These are phyloP conservation scores for Sistotremastrum niveocremeum DNA, from an alignment of 768 basidiomycete species.

Conservation along the genomic window DNA sequence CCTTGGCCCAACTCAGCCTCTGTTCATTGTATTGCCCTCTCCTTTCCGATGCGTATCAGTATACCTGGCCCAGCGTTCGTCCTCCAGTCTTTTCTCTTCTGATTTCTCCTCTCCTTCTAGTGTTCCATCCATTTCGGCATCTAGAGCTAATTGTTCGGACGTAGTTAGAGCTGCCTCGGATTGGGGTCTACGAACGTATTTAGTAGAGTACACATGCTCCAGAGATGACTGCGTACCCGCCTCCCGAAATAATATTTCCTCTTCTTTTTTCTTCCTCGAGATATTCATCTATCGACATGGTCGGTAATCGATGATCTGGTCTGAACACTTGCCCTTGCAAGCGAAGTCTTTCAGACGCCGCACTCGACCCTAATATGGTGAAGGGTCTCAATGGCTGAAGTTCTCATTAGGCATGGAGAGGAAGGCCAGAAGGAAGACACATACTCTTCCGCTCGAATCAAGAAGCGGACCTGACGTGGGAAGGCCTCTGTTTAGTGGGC, in stretches of 20 bases:
- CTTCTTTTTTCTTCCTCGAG: conserved; percentile 70
- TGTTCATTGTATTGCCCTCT: conserved; percentile 95
- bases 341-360: conserved; percentile 48
- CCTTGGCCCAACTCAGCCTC: conserved; percentile 38
- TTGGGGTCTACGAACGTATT: conserved; percentile 34
- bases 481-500: conserved; percentile 21
- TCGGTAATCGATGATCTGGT: conserved; percentile 72
- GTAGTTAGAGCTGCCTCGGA: conserved; percentile 55
- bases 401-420: conserved; percentile 2
- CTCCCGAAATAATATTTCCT: conserved; percentile 79
- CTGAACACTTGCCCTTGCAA: conserved; percentile 75
- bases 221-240: conserved; percentile 46
- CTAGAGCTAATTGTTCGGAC: conserved; percentile 63
- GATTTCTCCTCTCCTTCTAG: conserved; percentile 46
- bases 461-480: conserved; percentile 51
- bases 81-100: conserved; percentile 70
- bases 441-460: conserved; percentile 65
- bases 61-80: conserved; percentile 85
- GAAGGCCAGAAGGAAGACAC: conserved; percentile 3
- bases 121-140: conserved; percentile 79
- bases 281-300: conserved; percentile 94
- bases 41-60: conserved; percentile 80
- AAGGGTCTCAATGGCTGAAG: conserved; percentile 78
- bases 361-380: conserved; percentile 71
- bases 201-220: neutral